These are phyloP conservation scores for Ophiostoma perfectum DNA, from an alignment of 2,329 filamentous ascomycete genomes.

Conservation along the genomic window DNA sequence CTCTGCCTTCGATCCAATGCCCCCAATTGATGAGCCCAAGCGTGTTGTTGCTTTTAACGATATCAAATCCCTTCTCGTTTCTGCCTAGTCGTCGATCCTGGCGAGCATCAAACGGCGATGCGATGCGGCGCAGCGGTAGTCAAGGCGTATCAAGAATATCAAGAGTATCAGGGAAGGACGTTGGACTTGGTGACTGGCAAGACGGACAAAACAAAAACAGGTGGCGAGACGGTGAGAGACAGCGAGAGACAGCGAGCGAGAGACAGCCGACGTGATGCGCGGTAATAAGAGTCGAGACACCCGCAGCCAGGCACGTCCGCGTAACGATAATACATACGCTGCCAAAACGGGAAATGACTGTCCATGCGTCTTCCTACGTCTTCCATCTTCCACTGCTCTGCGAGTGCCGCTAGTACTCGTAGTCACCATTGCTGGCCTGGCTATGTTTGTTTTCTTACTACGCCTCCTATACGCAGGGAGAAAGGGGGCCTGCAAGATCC, in stretches of 20 bases:
- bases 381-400: too few species aligned
- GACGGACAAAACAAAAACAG: too few species aligned
- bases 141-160: too few species aligned
- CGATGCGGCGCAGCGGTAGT: conserved; percentile 11
- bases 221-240: too few species aligned
- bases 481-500: background rate
- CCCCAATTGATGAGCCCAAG: too few species aligned
- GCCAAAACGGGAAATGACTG: conserved; percentile 16
- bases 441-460: background rate
- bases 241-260: too few species aligned
- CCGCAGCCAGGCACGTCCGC: background rate
- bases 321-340: background rate
- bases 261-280: background rate
- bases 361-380: background rate
- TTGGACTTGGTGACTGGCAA: too few species aligned
- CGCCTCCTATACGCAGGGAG: conserved; percentile 3
- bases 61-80: background rate
- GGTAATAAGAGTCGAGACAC: background rate
- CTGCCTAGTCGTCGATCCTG: conserved; percentile 11
- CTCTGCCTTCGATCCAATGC: background rate
- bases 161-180: background rate
- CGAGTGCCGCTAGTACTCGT: too few species aligned
- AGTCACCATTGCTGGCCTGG: too few species aligned
- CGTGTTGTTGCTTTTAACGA: background rate
- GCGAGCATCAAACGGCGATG: conserved; percentile 19